Percentiles rank a stretch among this genome's conserved stretches.
These are phyloP conservation scores for Marasmius tenuissimus DNA, from an alignment of 1,284 basidiomycete species.

Conservation along the genomic window DNA sequence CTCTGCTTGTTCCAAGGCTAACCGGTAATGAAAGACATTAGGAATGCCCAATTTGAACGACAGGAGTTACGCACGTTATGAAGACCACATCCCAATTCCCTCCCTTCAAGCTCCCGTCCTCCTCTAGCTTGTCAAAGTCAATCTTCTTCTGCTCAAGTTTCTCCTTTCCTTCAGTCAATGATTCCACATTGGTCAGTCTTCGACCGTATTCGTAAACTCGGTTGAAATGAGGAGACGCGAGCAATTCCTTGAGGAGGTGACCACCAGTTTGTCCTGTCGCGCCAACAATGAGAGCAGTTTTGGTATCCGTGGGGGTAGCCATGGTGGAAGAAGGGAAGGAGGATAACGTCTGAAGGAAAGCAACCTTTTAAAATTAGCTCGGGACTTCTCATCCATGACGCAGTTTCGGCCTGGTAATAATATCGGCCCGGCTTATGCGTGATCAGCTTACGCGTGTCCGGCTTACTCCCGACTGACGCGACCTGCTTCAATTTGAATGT, in stretches of 20 bases:
- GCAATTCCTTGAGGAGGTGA: slow-evolving; percentile 54
- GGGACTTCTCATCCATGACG: no score
- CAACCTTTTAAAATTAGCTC: no score
- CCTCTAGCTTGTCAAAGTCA: slow-evolving; percentile 65
- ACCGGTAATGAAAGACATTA: background rate
- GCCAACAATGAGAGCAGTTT: slow-evolving; percentile 63
- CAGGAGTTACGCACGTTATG: slow-evolving; percentile 41
- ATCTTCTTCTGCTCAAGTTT: slow-evolving; percentile 63
- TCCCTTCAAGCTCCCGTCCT: slow-evolving; percentile 44
- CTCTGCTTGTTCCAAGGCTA: slow-evolving; percentile 65
- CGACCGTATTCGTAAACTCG: slow-evolving; percentile 68
- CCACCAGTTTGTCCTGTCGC: slow-evolving; percentile 65
- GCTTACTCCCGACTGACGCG: no score
- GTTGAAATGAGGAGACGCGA: slow-evolving; percentile 50
- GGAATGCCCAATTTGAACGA: background rate
- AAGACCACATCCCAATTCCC: slow-evolving; percentile 72
- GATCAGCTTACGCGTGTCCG: no score
- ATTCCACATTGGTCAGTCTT: slow-evolving; percentile 44
- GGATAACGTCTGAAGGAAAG: no score
- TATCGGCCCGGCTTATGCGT: no score
- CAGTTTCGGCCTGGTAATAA: no score
- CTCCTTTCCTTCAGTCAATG: slow-evolving; percentile 35
- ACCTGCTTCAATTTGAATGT: no score
- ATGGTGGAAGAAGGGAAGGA: no score
- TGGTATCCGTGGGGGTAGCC: slow-evolving; percentile 6